These are phyloP conservation scores for Pulicaria dysenterica DNA, from an alignment of 129 eudicot species.

Conservation along the genomic window DNA sequence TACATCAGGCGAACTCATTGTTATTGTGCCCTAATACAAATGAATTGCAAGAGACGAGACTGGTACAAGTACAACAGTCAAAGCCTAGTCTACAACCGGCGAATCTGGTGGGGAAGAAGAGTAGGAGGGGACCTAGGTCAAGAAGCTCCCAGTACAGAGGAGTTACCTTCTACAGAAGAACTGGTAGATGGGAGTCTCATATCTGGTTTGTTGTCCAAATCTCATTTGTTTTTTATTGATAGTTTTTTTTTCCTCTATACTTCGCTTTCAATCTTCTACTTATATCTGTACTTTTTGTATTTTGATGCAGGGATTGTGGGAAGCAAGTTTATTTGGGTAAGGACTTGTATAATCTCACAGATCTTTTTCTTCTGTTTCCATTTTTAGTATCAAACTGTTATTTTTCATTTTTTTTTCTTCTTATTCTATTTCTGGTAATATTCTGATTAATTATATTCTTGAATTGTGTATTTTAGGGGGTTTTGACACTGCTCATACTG, in stretches of 20 bases:
- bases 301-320: slow-evolving; percentile 80
- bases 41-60: slow-evolving; percentile 37
- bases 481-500: slow-evolving; percentile 91
- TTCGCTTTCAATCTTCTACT: not conserved
- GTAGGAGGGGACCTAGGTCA: slow-evolving; percentile 85
- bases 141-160: slow-evolving; percentile 91
- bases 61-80: slow-evolving; percentile 37
- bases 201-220: slow-evolving; percentile 52
- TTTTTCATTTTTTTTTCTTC: not conserved
- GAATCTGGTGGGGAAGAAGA: slow-evolving; percentile 46
- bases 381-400: slow-evolving; percentile 20
- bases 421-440: slow-evolving; percentile 26
- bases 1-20: slow-evolving; percentile 28
- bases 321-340: slow-evolving; percentile 87
- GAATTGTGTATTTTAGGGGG: slow-evolving; percentile 53
- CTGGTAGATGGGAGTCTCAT: slow-evolving; percentile 95
- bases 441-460: slow-evolving; percentile 24
- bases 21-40: slow-evolving; percentile 28
- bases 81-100: slow-evolving; percentile 34
- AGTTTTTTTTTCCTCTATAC: not conserved
- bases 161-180: slow-evolving; percentile 77
- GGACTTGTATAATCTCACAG: slow-evolving; percentile 10
- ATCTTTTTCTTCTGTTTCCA: slow-evolving; percentile 22
- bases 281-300: slow-evolving; percentile 33
- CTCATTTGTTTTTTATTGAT: not conserved